Percentiles rank a stretch among this genome's conserved stretches.
Evolutionary conservation across 805 yeast genomes (phyloP).

Genomic region (Lipomyces orientalis): DNA sequence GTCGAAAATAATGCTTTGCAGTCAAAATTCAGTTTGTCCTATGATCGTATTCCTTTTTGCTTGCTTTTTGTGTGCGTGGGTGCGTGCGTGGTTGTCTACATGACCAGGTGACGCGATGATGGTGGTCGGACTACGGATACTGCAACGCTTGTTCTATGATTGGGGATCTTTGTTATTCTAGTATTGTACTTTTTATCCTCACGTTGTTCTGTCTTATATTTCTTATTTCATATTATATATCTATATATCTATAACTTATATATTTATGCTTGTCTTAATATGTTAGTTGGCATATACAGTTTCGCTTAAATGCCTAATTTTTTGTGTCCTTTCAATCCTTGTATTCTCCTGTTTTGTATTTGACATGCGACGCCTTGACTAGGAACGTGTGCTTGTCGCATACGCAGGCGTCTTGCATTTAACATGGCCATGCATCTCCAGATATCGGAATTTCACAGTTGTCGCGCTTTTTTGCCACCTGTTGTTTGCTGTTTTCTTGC

Average conservation of each 20-base stretch:
- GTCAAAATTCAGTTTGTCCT: slow-evolving; percentile 4
- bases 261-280: too few species aligned
- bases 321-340: background rate
- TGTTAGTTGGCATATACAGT: background rate
- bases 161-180: background rate
- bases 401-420: background rate
- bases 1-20: slow-evolving; percentile 1
- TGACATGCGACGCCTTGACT: background rate
- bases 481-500: background rate
- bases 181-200: background rate
- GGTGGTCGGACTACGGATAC: background rate
- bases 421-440: background rate
- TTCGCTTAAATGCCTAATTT: background rate
- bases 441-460: background rate
- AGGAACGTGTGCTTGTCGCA: background rate
- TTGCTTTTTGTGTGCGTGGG: background rate
- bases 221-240: background rate
- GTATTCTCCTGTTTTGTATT: background rate
- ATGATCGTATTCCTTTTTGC: background rate
- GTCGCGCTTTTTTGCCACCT: background rate
- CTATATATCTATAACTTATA: background rate
- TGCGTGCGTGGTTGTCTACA: background rate
- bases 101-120: background rate
- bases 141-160: background rate
- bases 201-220: background rate